phyloP scores from a whole-genome alignment of 2,329 filamentous ascomycete species.

The Orbilia blumenaviensis region DNA sequence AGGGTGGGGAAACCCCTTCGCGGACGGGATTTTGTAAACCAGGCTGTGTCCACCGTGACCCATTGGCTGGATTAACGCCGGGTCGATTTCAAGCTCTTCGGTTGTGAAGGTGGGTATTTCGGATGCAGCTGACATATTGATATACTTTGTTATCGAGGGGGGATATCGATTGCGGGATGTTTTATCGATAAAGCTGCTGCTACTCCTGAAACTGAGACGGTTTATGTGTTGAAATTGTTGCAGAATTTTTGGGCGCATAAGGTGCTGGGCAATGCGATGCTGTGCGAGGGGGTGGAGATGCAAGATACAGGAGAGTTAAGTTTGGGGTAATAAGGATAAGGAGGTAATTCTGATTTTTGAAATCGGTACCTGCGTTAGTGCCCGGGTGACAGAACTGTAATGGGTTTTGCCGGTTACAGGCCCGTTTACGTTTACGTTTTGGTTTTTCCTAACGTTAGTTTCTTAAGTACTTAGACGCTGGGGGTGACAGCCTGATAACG shows the following conservation, averaged over 20 bases:
- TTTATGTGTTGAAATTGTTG: slow-evolving; percentile 39
- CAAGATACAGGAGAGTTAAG: slow-evolving; percentile 17
- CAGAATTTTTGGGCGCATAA: background rate
- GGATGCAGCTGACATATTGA: slow-evolving; percentile 6
- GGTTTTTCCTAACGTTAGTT: too few species aligned
- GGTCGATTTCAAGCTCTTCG: slow-evolving; percentile 40
- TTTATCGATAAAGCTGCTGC: background rate
- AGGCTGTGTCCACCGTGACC: slow-evolving; percentile 42
- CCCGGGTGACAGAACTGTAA: too few species aligned
- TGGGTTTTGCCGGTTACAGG: slow-evolving; percentile 1
- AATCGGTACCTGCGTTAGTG: slow-evolving; percentile 32
- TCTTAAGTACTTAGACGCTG: background rate
- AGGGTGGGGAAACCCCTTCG: slow-evolving; percentile 21
- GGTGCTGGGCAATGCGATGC: background rate
- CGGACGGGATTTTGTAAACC: slow-evolving; percentile 35
- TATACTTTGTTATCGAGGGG: background rate
- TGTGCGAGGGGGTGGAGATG: slow-evolving; percentile 4
- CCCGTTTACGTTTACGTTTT: too few species aligned
- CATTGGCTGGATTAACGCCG: slow-evolving; percentile 18
- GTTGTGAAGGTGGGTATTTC: slow-evolving; percentile 13
- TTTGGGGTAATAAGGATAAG: background rate
- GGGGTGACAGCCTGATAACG: background rate
- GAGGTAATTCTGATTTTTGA: background rate
- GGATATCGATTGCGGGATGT: background rate
- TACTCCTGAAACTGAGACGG: background rate